These are phyloP conservation scores for Pleurotus citrinopileatus DNA, from an alignment of 768 basidiomycete species.

Conservation along the genomic window DNA sequence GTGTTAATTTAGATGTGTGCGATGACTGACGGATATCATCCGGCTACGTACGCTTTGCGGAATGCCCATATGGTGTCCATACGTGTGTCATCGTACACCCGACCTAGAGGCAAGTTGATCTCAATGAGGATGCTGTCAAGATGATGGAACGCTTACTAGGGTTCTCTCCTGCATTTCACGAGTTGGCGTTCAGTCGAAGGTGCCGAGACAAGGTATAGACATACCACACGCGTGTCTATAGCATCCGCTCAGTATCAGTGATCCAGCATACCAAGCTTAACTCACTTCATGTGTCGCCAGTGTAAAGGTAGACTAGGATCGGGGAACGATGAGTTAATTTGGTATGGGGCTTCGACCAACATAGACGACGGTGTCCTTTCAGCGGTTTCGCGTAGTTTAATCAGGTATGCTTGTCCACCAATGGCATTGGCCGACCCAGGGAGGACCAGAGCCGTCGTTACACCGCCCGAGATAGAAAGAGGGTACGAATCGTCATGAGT, in stretches of 20 bases:
- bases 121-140: slow-evolving; percentile 16
- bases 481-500: slow-evolving; percentile 71
- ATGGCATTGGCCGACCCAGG: slow-evolving; percentile 72
- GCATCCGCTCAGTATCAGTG: not conserved
- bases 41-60: slow-evolving; percentile 43
- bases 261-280: slow-evolving; percentile 4
- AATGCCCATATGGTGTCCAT: slow-evolving; percentile 71
- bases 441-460: slow-evolving; percentile 72
- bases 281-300: slow-evolving; percentile 76
- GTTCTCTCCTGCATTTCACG: slow-evolving; percentile 43
- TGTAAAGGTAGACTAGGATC: slow-evolving; percentile 35
- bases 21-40: slow-evolving; percentile 12
- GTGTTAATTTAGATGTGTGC: slow-evolving; percentile 23
- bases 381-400: slow-evolving; percentile 72
- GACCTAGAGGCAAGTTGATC: slow-evolving; percentile 24
- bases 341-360: slow-evolving; percentile 72
- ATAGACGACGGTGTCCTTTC: slow-evolving; percentile 73
- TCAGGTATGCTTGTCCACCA: slow-evolving; percentile 81
- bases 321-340: slow-evolving; percentile 38
- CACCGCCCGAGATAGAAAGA: slow-evolving; percentile 69
- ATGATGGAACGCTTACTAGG: slow-evolving; percentile 45
- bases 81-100: slow-evolving; percentile 45
- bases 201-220: slow-evolving; percentile 11
- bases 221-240: slow-evolving; percentile 47
- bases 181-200: not conserved